A percentile compares a stretch with the other conserved stretches of the same genome.
Conservation (phyloP, 2,329 filamentous ascomycete species). For the Fusarium hostae region DNA sequence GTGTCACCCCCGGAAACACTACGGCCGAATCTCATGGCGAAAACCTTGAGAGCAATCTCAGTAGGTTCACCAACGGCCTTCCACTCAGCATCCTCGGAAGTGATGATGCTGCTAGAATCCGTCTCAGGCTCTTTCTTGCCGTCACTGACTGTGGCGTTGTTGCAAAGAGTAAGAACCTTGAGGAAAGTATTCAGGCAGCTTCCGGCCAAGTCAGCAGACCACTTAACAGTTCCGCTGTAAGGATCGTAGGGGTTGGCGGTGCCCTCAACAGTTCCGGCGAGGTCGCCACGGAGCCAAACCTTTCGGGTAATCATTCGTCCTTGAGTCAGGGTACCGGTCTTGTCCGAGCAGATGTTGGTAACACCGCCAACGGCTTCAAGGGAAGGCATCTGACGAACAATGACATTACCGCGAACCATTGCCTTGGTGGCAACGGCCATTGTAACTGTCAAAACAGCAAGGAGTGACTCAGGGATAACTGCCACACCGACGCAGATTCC, state of each 20-base stretch:
- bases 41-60: constrained; percentile 79
- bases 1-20: constrained; percentile 58
- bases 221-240: constrained; percentile 62
- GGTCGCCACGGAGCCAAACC: constrained; percentile 68
- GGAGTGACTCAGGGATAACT: constrained; percentile 73
- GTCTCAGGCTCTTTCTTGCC: constrained; percentile 59
- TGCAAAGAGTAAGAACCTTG: constrained; percentile 69
- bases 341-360: constrained; percentile 78
- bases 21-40: constrained; percentile 74
- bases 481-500: constrained; percentile 71
- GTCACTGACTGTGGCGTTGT: constrained; percentile 64
- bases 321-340: constrained; percentile 74
- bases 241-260: constrained; percentile 71
- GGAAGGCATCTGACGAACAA: constrained; percentile 72
- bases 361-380: constrained; percentile 75
- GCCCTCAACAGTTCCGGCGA: constrained; percentile 63
- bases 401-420: constrained; percentile 72
- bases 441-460: constrained; percentile 77
- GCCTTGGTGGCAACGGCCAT: constrained; percentile 74
- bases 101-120: constrained; percentile 60
- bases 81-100: constrained; percentile 61
- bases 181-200: constrained; percentile 59
- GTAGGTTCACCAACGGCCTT: constrained; percentile 74
- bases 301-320: constrained; percentile 74
- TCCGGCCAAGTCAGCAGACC: constrained; percentile 55